These are phyloP conservation scores for Pleurotus tuoliensis DNA, from an alignment of 768 basidiomycete species.

Conservation along the genomic window DNA sequence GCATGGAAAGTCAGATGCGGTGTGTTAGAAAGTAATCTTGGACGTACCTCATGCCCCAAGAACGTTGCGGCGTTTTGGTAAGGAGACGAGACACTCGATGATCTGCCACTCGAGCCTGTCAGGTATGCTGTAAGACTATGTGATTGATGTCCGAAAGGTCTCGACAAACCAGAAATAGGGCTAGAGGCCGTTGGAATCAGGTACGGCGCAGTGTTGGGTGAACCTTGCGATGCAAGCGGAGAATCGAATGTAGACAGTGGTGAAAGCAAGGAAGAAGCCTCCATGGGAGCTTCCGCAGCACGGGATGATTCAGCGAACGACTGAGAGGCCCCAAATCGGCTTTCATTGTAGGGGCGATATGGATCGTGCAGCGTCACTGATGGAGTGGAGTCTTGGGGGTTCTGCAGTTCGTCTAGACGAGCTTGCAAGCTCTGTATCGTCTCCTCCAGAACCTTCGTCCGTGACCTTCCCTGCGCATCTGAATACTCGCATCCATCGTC, in stretches of 20 bases:
- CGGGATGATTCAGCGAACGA: slow-evolving; percentile 9
- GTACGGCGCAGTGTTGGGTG: slow-evolving; percentile 6
- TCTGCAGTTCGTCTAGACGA: slow-evolving; percentile 53
- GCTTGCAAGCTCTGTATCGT: slow-evolving; percentile 52
- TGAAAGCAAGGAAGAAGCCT: slow-evolving; percentile 1
- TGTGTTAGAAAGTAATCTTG: background rate
- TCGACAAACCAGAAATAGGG: slow-evolving; percentile 43
- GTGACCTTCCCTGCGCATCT: slow-evolving; percentile 57
- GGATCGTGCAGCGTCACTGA: slow-evolving; percentile 49
- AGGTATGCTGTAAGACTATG: slow-evolving; percentile 33
- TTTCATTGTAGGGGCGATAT: slow-evolving; percentile 32
- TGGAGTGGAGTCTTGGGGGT: slow-evolving; percentile 43
- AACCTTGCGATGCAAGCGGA: background rate
- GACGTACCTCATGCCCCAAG: slow-evolving; percentile 35
- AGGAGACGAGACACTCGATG: slow-evolving; percentile 34
- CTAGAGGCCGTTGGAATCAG: slow-evolving; percentile 28
- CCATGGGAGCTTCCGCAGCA: background rate
- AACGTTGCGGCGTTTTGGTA: slow-evolving; percentile 31
- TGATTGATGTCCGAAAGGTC: slow-evolving; percentile 32
- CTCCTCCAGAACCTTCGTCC: slow-evolving; percentile 58
- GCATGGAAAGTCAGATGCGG: slow-evolving; percentile 7
- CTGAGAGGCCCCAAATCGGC: slow-evolving; percentile 24
- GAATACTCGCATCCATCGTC: slow-evolving; percentile 70
- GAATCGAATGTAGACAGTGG: background rate
- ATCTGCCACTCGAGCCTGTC: slow-evolving; percentile 37